phyloP scores from a whole-genome alignment of 2,329 filamentous ascomycete genomes.

The Stagonosporopsis vannaccii region DNA sequence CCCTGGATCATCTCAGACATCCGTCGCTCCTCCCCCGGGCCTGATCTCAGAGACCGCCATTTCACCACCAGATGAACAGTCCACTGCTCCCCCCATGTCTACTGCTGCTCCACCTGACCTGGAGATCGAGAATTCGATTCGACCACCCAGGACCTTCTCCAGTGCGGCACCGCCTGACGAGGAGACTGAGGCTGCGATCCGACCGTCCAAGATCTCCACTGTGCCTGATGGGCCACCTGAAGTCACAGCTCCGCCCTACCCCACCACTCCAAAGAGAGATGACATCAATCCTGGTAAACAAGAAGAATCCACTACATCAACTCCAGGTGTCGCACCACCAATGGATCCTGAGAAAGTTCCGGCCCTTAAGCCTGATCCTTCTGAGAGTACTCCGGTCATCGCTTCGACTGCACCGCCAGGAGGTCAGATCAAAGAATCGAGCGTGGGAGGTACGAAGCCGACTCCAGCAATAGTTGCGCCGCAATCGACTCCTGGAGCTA shows the following conservation, averaged over 20 bases:
- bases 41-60: not conserved
- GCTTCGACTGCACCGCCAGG: not conserved
- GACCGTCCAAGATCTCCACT: not conserved
- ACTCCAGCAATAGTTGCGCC: not conserved
- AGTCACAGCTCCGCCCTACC: not conserved
- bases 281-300: not conserved
- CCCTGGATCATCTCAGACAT: not conserved
- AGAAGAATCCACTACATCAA: not conserved
- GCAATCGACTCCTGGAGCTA: not conserved
- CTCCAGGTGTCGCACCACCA: not conserved
- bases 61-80: not conserved
- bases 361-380: not conserved
- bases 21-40: not conserved
- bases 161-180: not conserved
- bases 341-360: not conserved
- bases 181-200: not conserved
- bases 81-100: too few relatives aligned
- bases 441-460: not conserved
- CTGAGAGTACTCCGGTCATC: not conserved
- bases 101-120: too few relatives aligned
- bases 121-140: not conserved
- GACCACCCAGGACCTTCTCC: too few relatives aligned
- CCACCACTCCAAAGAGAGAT: too few relatives aligned
- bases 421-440: not conserved
- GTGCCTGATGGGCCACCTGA: not conserved